These are phyloP conservation scores for Coemansia sp. DNA, from an alignment of 192 early-diverging fungal genomes.

Conservation along the genomic window DNA sequence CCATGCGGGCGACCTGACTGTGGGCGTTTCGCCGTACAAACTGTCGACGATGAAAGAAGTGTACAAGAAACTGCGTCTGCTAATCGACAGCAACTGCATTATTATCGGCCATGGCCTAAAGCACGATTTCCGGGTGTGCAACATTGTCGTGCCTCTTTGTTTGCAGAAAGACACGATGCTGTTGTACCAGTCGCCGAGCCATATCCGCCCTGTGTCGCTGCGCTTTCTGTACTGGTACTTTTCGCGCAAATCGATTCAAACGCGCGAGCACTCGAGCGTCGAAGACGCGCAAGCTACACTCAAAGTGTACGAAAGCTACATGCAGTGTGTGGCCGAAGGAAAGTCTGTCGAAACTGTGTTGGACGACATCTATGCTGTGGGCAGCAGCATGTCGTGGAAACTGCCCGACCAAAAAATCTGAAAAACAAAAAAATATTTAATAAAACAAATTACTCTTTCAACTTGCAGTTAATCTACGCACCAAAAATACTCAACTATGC, in stretches of 20 bases:
- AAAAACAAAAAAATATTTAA: not conserved
- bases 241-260: slow-evolving; percentile 80
- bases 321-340: slow-evolving; percentile 62
- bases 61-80: slow-evolving; percentile 85
- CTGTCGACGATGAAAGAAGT: slow-evolving; percentile 91
- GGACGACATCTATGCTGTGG: slow-evolving; percentile 68
- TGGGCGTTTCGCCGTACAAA: slow-evolving; percentile 65
- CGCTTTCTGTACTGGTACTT: slow-evolving; percentile 91
- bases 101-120: slow-evolving; percentile 95
- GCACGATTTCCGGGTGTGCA: slow-evolving; percentile 95
- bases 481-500: not conserved
- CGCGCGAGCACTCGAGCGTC: slow-evolving; percentile 86
- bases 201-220: slow-evolving; percentile 67
- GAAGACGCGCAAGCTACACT: slow-evolving; percentile 90
- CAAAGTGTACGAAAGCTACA: slow-evolving; percentile 79
- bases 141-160: slow-evolving; percentile 79
- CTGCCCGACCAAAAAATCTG: slow-evolving; percentile 21
- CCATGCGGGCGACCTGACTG: slow-evolving; percentile 83
- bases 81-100: slow-evolving; percentile 87
- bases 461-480: no score
- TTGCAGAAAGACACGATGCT: slow-evolving; percentile 95
- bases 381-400: slow-evolving; percentile 40
- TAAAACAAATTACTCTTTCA: not conserved
- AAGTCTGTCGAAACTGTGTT: slow-evolving; percentile 62
- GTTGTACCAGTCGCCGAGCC: slow-evolving; percentile 65